Base-by-base conservation (phyloP, 2,329 filamentous ascomycete genomes). In the Neofusicoccum kwambonambiense region DNA sequence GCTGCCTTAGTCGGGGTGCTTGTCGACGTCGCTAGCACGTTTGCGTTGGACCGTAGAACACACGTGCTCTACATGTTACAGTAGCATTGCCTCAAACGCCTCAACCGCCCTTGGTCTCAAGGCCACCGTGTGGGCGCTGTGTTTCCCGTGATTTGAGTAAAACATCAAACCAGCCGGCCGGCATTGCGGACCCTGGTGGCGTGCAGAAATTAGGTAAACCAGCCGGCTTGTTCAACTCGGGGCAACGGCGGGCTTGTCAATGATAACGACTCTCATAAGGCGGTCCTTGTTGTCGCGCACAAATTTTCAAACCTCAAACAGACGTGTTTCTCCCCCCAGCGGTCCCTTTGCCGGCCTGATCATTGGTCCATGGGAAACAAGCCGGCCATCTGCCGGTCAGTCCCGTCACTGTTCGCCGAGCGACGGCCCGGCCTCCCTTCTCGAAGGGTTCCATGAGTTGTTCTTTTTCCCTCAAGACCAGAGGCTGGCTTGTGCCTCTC, bases 401-500 rank as follows among this genome's bases (percentile, higher is more conserved):
- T 41, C 27, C 35, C 13, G 19, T 41, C 51, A 19, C 11, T 22
- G 37, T 31, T 44, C 22, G 35, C 42, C 12, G 17, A n/a, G 15
- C 13, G n/a, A 35, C 27, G 41, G 41, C 35, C 19, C 56, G 27
- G 9, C 8, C 34, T 52, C 34, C 34, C 42, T 60, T 60, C 56
- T 39, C 37, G 56, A 60, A 60, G 31, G 4, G 15, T 60, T 47
- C 54, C 3, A 22, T 42, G 52, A 56, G 54, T 31, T 57, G 54
- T 34, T 27, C 19, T 44, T 44, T 22, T 44, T 44, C 44, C 15
- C 37, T 42, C 7, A 39, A 57, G 54, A 57, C 27, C 54, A 57
- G 42, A n/a, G 37, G 56, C 22, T 47, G 56, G 56, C 56, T 47
- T 60, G 56, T 60, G 56, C 56, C 56, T 31, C n/a, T 60, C 56